phyloP scores from a whole-genome alignment of 352 stramenopile species.

The Albugo candida region DNA sequence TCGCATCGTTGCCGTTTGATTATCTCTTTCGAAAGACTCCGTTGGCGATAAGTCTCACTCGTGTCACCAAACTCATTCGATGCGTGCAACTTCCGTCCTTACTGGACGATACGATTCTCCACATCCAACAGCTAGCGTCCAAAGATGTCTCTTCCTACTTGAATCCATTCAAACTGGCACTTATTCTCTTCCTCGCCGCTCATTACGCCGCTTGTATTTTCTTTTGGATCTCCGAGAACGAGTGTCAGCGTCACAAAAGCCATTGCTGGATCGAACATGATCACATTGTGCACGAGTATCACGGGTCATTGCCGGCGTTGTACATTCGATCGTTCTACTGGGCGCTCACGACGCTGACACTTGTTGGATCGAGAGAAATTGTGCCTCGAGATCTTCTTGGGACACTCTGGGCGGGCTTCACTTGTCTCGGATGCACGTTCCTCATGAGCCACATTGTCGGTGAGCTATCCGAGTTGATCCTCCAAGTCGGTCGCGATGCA shows the following conservation, averaged over 20 bases:
- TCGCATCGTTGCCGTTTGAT: slow-evolving; percentile 26
- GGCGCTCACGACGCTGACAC: slow-evolving; percentile 47
- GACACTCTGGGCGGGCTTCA: slow-evolving; percentile 41
- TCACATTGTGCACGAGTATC: slow-evolving; percentile 43
- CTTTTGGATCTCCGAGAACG: slow-evolving; percentile 39
- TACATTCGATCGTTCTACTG: slow-evolving; percentile 65
- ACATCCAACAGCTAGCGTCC: slow-evolving; percentile 52
- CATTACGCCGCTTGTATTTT: slow-evolving; percentile 52
- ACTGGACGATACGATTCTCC: slow-evolving; percentile 41
- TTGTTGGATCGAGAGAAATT: slow-evolving; percentile 51
- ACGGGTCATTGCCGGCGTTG: slow-evolving; percentile 20
- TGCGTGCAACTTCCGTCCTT: slow-evolving; percentile 29
- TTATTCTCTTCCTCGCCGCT: slow-evolving; percentile 36
- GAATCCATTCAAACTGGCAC: slow-evolving; percentile 40
- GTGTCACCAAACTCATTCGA: slow-evolving; percentile 33
- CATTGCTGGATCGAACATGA: slow-evolving; percentile 56
- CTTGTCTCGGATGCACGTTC: slow-evolving; percentile 53
- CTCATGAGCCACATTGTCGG: slow-evolving; percentile 61
- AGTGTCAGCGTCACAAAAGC: slow-evolving; percentile 25
- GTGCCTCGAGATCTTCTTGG: slow-evolving; percentile 30
- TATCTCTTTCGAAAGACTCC: slow-evolving; percentile 18
- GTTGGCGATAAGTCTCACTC: slow-evolving; percentile 18
- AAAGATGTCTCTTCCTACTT: slow-evolving; percentile 48
- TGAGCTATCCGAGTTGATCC: slow-evolving; percentile 53
- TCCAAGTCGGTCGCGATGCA: slow-evolving; percentile 52